Percentiles rank a stretch among this genome's conserved stretches.
phyloP scores from a whole-genome alignment of 2,329 filamentous ascomycete genomes.

The Phaeosphaeria sp. region DNA sequence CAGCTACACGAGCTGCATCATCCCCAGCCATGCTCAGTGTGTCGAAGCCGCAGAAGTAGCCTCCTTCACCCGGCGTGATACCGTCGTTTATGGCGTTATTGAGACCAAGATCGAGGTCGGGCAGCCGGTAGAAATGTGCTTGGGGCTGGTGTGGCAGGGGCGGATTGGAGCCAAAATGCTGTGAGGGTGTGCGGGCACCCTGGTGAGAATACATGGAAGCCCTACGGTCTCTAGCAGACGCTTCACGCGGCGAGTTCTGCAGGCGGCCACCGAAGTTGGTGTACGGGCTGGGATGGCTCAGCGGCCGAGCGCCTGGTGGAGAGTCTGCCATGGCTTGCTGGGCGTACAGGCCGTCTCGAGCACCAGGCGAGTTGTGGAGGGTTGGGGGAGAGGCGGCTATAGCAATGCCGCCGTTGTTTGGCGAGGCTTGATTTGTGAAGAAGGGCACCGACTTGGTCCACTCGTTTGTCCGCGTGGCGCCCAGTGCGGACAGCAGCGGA shows the following conservation, averaged over 20 bases:
- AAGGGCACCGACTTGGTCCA: constrained; percentile 55
- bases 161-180: constrained; percentile 59
- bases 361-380: constrained; percentile 42
- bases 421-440: constrained; percentile 51
- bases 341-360: constrained; percentile 37
- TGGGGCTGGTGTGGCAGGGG: constrained; percentile 78
- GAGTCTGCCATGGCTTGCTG: constrained; percentile 51
- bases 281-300: constrained; percentile 57
- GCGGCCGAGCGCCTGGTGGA: constrained; percentile 42
- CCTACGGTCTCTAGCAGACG: constrained; percentile 50
- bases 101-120: constrained; percentile 71
- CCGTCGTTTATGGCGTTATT: constrained; percentile 54
- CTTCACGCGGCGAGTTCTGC: constrained; percentile 41
- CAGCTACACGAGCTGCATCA: constrained; percentile 51
- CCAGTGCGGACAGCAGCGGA: constrained; percentile 48
- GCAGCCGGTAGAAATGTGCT: constrained; percentile 76
- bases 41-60: constrained; percentile 84
- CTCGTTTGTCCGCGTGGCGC: constrained; percentile 51
- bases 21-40: constrained; percentile 60
- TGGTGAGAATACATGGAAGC: constrained; percentile 62
- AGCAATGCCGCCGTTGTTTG: constrained; percentile 48
- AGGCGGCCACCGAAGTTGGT: constrained; percentile 50
- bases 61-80: constrained; percentile 69
- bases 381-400: constrained; percentile 55
- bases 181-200: constrained; percentile 49